Conservation (phyloP, 2,329 filamentous ascomycete species). For the Aotearoamyces nothofagi region DNA sequence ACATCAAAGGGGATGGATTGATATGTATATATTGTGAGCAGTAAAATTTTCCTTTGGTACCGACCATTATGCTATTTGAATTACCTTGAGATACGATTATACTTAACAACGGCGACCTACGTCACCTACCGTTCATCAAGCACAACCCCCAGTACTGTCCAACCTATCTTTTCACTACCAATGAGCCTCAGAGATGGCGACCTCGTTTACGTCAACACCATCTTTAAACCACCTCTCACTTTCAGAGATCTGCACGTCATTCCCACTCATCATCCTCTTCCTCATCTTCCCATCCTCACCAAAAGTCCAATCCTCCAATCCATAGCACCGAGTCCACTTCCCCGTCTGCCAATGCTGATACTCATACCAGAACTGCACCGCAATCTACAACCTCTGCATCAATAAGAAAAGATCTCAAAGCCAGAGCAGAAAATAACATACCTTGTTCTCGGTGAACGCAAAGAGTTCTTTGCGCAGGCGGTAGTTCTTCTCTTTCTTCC, state of each 20-base stretch:
- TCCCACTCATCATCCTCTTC: constrained; percentile 64
- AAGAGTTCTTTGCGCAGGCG: constrained; percentile 80
- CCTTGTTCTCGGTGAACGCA: constrained; percentile 53
- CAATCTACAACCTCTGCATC: too few species aligned
- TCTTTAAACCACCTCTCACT: constrained; percentile 55
- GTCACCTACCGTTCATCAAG: too few species aligned
- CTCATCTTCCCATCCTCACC: constrained; percentile 53
- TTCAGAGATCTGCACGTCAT: constrained; percentile 48
- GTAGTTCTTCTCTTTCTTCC: constrained; percentile 58
- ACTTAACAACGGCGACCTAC: too few species aligned
- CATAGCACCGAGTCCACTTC: constrained; percentile 81
- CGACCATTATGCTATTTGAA: too few species aligned
- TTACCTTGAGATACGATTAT: too few species aligned
- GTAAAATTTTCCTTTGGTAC: too few species aligned
- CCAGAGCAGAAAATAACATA: not conserved
- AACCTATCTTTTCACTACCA: too few species aligned
- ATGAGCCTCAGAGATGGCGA: constrained; percentile 51
- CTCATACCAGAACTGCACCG: constrained; percentile 67
- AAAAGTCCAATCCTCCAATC: constrained; percentile 70
- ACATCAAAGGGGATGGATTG: too few species aligned
- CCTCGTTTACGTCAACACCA: constrained; percentile 51
- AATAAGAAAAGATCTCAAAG: not conserved
- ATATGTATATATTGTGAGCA: too few species aligned
- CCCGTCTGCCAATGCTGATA: constrained; percentile 63
- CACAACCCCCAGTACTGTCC: too few species aligned